Percentiles rank a stretch among this genome's conserved stretches.
phyloP scores from a whole-genome alignment of 495 filamentous ascomycete species.

The Aspergillus biplanus region DNA sequence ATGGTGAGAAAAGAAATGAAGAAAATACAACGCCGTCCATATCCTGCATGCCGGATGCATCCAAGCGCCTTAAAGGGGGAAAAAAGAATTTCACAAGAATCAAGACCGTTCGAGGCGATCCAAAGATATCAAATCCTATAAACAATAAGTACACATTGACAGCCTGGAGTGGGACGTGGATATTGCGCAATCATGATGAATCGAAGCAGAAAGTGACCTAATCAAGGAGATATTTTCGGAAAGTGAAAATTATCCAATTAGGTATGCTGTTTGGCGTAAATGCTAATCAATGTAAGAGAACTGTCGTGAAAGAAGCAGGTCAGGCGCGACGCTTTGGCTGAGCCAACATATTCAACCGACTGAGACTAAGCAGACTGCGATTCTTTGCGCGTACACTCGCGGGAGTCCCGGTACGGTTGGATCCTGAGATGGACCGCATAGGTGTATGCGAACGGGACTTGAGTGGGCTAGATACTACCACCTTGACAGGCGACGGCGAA shows the following conservation, averaged over 20 bases:
- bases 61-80: constrained; percentile 18
- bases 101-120: constrained; percentile 6
- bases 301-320: background rate
- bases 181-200: constrained; percentile 2
- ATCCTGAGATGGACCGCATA: constrained; percentile 34
- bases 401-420: constrained; percentile 41
- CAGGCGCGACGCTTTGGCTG: constrained; percentile 50
- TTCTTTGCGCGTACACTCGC: constrained; percentile 38
- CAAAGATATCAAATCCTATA: constrained; percentile 16
- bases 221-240: background rate
- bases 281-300: constrained; percentile 20
- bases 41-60: constrained; percentile 26
- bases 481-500: constrained; percentile 40
- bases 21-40: constrained; percentile 20
- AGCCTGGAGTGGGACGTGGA: constrained; percentile 7
- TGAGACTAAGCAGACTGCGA: constrained; percentile 47
- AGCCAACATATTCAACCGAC: constrained; percentile 54
- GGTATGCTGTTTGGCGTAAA: constrained; percentile 2
- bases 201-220: background rate
- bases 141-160: constrained; percentile 20
- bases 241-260: background rate
- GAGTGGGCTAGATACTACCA: constrained; percentile 40
- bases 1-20: constrained; percentile 5
- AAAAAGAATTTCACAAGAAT: constrained; percentile 13
- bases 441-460: constrained; percentile 42